Evolutionary conservation across 352 stramenopile species (phyloP).

Genomic region (Thraustochytrium sp.): DNA sequence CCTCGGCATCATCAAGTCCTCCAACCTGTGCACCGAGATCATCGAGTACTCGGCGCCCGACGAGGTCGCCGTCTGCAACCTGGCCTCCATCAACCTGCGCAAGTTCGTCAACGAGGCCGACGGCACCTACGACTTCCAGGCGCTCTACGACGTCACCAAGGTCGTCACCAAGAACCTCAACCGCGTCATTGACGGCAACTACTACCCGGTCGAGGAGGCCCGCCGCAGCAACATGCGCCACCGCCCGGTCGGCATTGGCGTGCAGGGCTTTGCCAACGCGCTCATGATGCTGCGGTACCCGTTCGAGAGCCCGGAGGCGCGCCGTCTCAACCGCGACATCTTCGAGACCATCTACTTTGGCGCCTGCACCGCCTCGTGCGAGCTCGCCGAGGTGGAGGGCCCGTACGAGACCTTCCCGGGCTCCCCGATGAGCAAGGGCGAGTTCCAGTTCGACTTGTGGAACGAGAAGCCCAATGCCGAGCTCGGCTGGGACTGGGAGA

Average conservation of each 20-base stretch:
- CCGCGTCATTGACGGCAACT: conserved; percentile 98
- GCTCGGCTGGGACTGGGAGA: conserved; percentile 88
- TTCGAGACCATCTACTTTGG: conserved; percentile 99
- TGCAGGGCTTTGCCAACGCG: conserved; percentile 94
- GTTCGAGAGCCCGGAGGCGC: conserved; percentile 85
- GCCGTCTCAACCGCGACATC: conserved; percentile 94
- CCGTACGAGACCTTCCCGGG: conserved; percentile 93
- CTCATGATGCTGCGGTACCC: conserved; percentile 94
- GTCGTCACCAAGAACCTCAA: conserved; percentile 96
- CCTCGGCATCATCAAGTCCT: conserved; percentile 97
- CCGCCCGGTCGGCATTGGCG: conserved; percentile 94
- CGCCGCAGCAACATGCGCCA: conserved; percentile 91
- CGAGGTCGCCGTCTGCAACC: conserved; percentile 97
- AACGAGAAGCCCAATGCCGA: conserved; percentile 72
- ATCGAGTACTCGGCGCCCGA: conserved; percentile 96
- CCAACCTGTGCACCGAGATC: conserved; percentile 98
- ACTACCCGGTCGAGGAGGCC: conserved; percentile 88
- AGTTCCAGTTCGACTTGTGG: conserved; percentile 99
- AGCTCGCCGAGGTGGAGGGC: conserved; percentile 85
- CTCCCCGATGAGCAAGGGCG: conserved; percentile 89
- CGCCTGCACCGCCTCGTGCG: conserved; percentile 87
- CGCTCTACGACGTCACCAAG: conserved; percentile 85
- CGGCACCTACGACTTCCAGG: conserved; percentile 86
- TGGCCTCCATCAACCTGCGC: conserved; percentile 92
- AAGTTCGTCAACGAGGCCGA: conserved; percentile 80